phyloP scores from a whole-genome alignment of 345 rosid species.

The Zanthoxylum bungeanum region DNA sequence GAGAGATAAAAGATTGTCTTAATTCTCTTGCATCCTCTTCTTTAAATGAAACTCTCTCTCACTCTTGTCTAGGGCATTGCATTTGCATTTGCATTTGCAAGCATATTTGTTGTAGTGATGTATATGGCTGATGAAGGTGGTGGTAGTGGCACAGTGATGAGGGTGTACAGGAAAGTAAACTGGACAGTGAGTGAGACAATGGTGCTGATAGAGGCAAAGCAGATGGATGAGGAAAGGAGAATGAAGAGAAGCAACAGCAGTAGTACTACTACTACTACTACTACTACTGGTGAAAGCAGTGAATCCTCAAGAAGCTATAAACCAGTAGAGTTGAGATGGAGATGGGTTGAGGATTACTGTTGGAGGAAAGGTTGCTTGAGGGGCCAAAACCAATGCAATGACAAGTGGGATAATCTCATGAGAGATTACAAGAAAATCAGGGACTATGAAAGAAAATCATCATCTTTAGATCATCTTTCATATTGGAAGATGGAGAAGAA shows the following conservation, averaged over 20 bases:
- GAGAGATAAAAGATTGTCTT: background rate
- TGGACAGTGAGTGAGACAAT: constrained; percentile 82
- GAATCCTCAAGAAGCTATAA: constrained; percentile 44
- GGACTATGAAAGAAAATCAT: constrained; percentile 49
- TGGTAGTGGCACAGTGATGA: constrained; percentile 26
- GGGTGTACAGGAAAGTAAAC: constrained; percentile 87
- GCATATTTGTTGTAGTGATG: no score
- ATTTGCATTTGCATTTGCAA: constrained; percentile 30
- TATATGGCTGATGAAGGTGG: constrained; percentile 62
- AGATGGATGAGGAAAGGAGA: constrained; percentile 81
- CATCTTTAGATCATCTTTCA: constrained; percentile 20
- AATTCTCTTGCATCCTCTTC: constrained; percentile 8
- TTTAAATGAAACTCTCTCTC: background rate
- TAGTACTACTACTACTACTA: no score
- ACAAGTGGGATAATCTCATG: constrained; percentile 97
- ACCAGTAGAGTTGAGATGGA: constrained; percentile 85
- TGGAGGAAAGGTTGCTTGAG: constrained; percentile 72
- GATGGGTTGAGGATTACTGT: constrained; percentile 92
- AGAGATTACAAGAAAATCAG: constrained; percentile 91
- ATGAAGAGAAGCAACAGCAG: constrained; percentile 56
- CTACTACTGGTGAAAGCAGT: constrained; percentile 28
- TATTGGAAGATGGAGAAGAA: constrained; percentile 87
- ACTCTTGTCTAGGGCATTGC: constrained; percentile 19
- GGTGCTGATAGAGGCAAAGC: constrained; percentile 81
- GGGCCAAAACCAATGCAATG: constrained; percentile 95